These are phyloP conservation scores for Fusarium goolgardi DNA, from an alignment of 2,329 filamentous ascomycete genomes.

Conservation along the genomic window DNA sequence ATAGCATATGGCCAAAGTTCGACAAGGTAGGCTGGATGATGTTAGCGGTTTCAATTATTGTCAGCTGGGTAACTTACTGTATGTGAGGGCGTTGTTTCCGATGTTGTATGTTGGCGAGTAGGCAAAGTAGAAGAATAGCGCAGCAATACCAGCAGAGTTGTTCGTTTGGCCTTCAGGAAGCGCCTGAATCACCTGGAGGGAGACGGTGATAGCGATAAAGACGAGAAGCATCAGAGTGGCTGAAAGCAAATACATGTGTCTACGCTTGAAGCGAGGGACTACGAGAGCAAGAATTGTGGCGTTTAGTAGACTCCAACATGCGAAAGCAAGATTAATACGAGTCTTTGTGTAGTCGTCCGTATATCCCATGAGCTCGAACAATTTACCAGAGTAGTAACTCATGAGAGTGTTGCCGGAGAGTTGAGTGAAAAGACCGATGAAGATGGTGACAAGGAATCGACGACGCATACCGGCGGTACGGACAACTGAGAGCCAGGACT, in stretches of 20 bases:
- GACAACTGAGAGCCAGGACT: constrained; percentile 64
- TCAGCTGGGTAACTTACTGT: constrained; percentile 17
- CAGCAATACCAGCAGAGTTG: constrained; percentile 22
- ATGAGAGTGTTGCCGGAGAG: constrained; percentile 61
- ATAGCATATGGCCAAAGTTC: constrained; percentile 70
- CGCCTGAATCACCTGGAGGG: constrained; percentile 54
- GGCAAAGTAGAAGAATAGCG: constrained; percentile 36
- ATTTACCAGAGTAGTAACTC: constrained; percentile 46
- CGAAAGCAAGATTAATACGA: constrained; percentile 59
- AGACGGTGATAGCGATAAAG: constrained; percentile 68
- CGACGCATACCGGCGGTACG: constrained; percentile 61
- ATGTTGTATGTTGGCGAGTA: constrained; percentile 39
- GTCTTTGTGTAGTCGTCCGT: constrained; percentile 57
- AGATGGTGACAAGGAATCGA: constrained; percentile 60
- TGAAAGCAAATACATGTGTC: constrained; percentile 64
- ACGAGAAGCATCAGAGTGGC: constrained; percentile 58
- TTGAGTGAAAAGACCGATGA: constrained; percentile 65
- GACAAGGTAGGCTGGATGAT: constrained; percentile 59
- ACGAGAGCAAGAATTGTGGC: constrained; percentile 56
- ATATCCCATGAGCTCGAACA: constrained; percentile 60
- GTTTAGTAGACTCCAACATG: constrained; percentile 59
- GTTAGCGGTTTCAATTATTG: neutral
- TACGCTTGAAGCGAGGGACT: constrained; percentile 59
- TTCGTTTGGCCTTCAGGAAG: constrained; percentile 36
- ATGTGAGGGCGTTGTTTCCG: constrained; percentile 40